These are phyloP conservation scores for Rostrohypoxylon terebratum DNA, from an alignment of 495 filamentous ascomycete genomes.

Conservation along the genomic window DNA sequence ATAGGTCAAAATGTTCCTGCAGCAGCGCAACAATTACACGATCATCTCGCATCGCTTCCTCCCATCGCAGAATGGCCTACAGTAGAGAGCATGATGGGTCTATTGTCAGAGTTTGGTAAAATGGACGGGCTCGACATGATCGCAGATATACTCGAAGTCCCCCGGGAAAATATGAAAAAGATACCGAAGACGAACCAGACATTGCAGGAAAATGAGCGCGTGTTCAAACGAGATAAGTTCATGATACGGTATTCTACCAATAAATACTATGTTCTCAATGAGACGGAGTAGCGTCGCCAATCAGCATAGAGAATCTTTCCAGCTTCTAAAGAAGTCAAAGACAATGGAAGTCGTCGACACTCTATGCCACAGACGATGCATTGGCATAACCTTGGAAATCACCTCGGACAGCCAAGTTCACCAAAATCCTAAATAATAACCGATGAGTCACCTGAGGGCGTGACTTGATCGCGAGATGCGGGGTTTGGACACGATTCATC, in stretches of 20 bases:
- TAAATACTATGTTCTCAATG: conserved; percentile 39
- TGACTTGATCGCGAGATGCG: conserved; percentile 29
- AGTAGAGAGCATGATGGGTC: conserved; percentile 31
- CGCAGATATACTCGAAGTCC: conserved; percentile 38
- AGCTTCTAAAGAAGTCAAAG: not conserved
- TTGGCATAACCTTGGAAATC: conserved; percentile 3
- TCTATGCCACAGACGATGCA: conserved; percentile 3
- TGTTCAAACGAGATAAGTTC: conserved; percentile 2
- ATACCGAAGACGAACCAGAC: conserved; percentile 11
- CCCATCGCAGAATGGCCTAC: conserved; percentile 46
- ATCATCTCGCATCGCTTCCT: conserved; percentile 37
- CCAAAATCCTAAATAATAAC: conserved; percentile 31
- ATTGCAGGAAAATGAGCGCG: conserved; percentile 11
- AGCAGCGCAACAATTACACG: conserved; percentile 27
- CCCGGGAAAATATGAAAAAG: conserved; percentile 1
- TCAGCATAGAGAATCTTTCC: not conserved
- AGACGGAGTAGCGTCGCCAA: conserved; percentile 35
- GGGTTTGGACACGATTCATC: conserved; percentile 26
- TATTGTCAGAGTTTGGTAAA: conserved; percentile 25
- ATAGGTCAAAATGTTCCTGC: conserved; percentile 30
- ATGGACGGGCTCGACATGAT: conserved; percentile 24
- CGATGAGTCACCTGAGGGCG: conserved; percentile 40
- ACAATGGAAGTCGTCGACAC: not conserved
- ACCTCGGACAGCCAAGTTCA: conserved; percentile 36
- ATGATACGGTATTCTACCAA: conserved; percentile 35